These are phyloP conservation scores for Psilocybe cyanescens DNA, from an alignment of 768 basidiomycete species.

Conservation along the genomic window DNA sequence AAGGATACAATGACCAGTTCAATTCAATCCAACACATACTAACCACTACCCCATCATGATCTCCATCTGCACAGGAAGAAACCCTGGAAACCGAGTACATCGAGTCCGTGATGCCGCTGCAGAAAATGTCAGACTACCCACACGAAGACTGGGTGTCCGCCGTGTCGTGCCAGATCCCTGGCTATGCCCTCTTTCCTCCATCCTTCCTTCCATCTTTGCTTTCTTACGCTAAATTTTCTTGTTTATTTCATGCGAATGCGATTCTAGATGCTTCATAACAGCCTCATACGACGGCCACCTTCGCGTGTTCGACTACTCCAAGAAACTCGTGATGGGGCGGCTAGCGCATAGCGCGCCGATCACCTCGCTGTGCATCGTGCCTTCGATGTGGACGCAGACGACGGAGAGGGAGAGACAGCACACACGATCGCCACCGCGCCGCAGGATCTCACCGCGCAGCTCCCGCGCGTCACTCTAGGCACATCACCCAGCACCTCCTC, in stretches of 20 bases:
- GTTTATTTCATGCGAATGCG: background rate
- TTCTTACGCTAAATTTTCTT: too few relatives aligned
- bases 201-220: background rate
- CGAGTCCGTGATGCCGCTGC: conserved; percentile 85
- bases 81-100: conserved; percentile 93
- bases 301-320: conserved; percentile 74
- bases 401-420: conserved; percentile 26
- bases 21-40: background rate
- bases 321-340: conserved; percentile 54
- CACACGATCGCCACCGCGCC: conserved; percentile 68
- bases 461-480: conserved; percentile 45
- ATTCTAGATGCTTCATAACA: conserved; percentile 67
- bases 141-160: conserved; percentile 96
- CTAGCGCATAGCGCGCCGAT: conserved; percentile 66
- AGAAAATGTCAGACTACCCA: conserved; percentile 76
- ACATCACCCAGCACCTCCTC: conserved; percentile 1
- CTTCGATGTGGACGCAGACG: conserved; percentile 20
- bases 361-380: conserved; percentile 64
- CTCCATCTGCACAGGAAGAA: conserved; percentile 65
- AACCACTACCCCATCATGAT: background rate
- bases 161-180: conserved; percentile 61
- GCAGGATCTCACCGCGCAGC: conserved; percentile 75
- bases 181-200: conserved; percentile 40
- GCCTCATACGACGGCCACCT: conserved; percentile 82
- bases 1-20: too few relatives aligned